phyloP scores from a whole-genome alignment of 257 asterid genomes.

The Ilex aquifolium region DNA sequence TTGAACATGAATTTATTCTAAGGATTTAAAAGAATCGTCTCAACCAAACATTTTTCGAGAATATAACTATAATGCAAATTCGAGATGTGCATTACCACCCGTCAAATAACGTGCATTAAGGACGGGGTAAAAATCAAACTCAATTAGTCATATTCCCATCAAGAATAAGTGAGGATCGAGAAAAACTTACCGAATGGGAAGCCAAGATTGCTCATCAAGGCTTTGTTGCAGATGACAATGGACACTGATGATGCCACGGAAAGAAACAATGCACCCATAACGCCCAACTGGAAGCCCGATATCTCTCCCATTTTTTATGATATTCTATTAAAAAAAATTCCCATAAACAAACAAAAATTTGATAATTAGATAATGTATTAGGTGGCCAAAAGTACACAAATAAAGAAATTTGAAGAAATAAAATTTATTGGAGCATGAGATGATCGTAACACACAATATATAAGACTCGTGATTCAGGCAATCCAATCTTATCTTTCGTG shows the following conservation, averaged over 20 bases:
- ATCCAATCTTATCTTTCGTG: not conserved
- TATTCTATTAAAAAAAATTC: not conserved
- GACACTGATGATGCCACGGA: conserved; percentile 92
- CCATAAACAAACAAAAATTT: too few relatives aligned
- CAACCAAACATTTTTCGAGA: too few relatives aligned
- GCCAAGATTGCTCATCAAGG: conserved; percentile 89
- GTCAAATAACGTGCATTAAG: too few relatives aligned
- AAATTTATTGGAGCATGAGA: not conserved
- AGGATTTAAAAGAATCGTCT: too few relatives aligned
- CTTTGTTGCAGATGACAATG: conserved; percentile 87
- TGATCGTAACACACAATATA: not conserved
- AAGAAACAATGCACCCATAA: conserved; percentile 70
- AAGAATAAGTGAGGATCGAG: too few relatives aligned
- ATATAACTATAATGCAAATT: too few relatives aligned
- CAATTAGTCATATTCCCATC: too few relatives aligned
- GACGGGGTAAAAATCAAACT: too few relatives aligned
- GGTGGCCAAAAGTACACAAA: too few relatives aligned
- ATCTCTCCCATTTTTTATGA: conserved; percentile 66
- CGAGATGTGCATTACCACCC: too few relatives aligned
- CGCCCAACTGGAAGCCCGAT: conserved; percentile 67
- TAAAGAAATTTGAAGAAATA: too few relatives aligned
- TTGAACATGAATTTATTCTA: not conserved
- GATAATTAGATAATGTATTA: too few relatives aligned
- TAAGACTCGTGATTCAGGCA: not conserved
- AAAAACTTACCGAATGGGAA: conserved; percentile 57